Percentiles rank a stretch among this genome's conserved stretches.
phyloP scores from a whole-genome alignment of 345 rosid genomes.

The Theobroma cacao region DNA sequence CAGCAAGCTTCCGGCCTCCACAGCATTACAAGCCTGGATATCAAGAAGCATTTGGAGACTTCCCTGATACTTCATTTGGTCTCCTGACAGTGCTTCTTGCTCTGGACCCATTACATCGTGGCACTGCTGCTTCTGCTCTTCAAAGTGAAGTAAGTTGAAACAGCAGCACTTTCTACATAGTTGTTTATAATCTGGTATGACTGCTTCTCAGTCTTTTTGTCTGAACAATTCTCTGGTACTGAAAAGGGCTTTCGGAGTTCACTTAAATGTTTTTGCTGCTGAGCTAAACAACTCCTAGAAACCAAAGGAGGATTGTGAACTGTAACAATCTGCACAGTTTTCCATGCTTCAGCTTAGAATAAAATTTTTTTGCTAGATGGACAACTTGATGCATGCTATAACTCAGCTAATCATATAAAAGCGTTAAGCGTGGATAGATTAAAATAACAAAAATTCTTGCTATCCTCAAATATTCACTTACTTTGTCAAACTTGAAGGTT shows the following conservation, averaged over 20 bases:
- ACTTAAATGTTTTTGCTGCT: neutral
- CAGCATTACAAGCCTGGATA: slow-evolving; percentile 68
- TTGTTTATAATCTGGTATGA: neutral
- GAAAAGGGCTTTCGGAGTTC: neutral
- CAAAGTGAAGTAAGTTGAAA: slow-evolving; percentile 47
- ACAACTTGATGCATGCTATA: neutral
- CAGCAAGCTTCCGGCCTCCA: slow-evolving; percentile 68
- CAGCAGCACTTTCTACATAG: neutral
- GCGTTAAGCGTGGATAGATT: neutral
- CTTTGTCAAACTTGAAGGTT: neutral
- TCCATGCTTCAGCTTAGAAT: neutral
- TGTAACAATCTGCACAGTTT: neutral
- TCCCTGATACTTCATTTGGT: slow-evolving; percentile 52
- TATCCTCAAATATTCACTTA: neutral
- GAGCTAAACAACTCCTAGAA: neutral
- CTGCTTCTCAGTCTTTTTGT: neutral
- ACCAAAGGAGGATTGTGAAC: neutral
- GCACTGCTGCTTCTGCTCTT: slow-evolving; percentile 70
- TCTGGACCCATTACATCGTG: slow-evolving; percentile 66
- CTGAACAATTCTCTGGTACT: neutral
- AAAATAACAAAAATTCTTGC: neutral
- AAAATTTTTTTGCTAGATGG: neutral
- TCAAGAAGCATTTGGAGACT: slow-evolving; percentile 56
- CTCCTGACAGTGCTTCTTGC: slow-evolving; percentile 62
- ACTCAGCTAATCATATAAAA: neutral